A percentile compares a stretch with the other conserved stretches of the same genome.
phyloP scores from a whole-genome alignment of 805 yeast genomes.

The Limtongia smithiae region DNA sequence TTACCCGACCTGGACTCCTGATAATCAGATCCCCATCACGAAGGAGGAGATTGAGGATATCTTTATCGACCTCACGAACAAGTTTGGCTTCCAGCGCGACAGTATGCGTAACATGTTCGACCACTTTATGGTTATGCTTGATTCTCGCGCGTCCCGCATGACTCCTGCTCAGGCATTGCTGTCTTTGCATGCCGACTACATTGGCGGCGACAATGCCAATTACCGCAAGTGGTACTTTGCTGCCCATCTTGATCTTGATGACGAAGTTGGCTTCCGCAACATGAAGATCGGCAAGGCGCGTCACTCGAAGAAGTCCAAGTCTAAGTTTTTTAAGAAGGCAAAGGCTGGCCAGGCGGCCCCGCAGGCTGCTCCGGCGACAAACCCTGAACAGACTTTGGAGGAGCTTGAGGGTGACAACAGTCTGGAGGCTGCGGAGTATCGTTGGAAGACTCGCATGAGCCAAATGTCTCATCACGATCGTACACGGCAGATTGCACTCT shows the following conservation, averaged over 20 bases:
- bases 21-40: conserved; percentile 75
- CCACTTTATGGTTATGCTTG: conserved; percentile 73
- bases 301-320: conserved; percentile 48
- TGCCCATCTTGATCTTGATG: conserved; percentile 74
- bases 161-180: conserved; percentile 65
- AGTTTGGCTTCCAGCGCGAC: conserved; percentile 83
- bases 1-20: conserved; percentile 99
- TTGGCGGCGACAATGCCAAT: conserved; percentile 86
- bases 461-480: conserved; percentile 52
- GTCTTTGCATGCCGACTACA: conserved; percentile 82
- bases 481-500: conserved; percentile 61
- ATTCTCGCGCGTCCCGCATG: conserved; percentile 81
- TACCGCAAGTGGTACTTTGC: conserved; percentile 91
- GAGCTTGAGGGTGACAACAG: conserved; percentile 66
- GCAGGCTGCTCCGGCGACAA: conserved; percentile 49
- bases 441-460: conserved; percentile 70
- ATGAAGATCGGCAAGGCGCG: conserved; percentile 54
- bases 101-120: conserved; percentile 77
- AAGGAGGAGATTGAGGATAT: conserved; percentile 59
- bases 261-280: conserved; percentile 55
- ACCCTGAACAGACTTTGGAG: conserved; percentile 56
- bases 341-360: conserved; percentile 38
- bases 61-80: conserved; percentile 53
- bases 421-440: conserved; percentile 73
- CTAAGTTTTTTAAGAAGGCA: conserved; percentile 37